Evolutionary conservation across 805 yeast genomes (phyloP), one percentile per base, ranked within the genome.

Genomic region (Metschnikowia henanensis): DNA sequence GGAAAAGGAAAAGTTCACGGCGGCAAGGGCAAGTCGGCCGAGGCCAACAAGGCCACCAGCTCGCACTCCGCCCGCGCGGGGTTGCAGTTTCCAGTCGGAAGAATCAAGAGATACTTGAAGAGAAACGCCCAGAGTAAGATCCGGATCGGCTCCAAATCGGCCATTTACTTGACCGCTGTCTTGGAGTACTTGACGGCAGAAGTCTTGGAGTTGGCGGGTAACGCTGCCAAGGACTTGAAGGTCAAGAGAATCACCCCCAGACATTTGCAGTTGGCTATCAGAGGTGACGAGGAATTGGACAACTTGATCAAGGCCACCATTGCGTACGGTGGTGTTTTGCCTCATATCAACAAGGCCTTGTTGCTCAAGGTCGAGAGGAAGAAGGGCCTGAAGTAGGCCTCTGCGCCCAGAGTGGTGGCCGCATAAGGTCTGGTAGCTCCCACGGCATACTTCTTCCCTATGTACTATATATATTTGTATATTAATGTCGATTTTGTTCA

Each of bases 1-100:
- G 76, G 76, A 38, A 71, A 71, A 63, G 97, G 98, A 56, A 92
- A 92, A 80, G 89, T 83, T 48, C 91, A 87, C 68, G 97, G 98
- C 56, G 97, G 97, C 63, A 92, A 91, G 73, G 97, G 97, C 57
- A 91, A 91, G 68, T 83, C 95, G 20, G 88, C 95, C 26, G 76
- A 71, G 49, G 52, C 62, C 38, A 87, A 87, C 64, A 85, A 84
- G 66, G 71, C 73, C 38, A 77, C 92, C 18, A 91, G 86, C 57
- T 87, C 96, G 12, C 95, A 91, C 57, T 87, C 96, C 5, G 95
- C 96, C 8, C 83, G 95, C 67, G 97, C 97, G 21, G 97, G 97
- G 20, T 74, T 90, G 65, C 94, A 86, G 66, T 94, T 94, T 74
- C 99, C 99, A 39, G 98, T 95, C 30, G 99, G 99, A 48, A 89